Evolutionary conservation across 2,329 filamentous ascomycete genomes (phyloP).

Genomic region (Sclerotinia trifoliorum): DNA sequence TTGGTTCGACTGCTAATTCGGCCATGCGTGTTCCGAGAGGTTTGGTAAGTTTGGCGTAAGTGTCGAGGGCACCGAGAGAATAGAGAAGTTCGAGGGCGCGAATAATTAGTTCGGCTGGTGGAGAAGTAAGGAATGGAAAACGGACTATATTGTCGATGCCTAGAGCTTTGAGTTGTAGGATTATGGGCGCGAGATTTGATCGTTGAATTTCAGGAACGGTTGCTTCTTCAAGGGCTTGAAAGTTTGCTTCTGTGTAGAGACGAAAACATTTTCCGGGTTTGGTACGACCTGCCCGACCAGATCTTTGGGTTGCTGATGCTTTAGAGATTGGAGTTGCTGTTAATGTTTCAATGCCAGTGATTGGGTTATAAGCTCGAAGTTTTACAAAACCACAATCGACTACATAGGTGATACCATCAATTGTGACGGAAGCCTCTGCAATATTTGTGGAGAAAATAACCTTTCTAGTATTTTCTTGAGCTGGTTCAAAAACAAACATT

Average conservation of each 20-base stretch:
- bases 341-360: slow-evolving; percentile 82
- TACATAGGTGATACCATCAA: slow-evolving; percentile 87
- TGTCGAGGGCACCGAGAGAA: slow-evolving; percentile 80
- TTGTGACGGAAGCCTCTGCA: slow-evolving; percentile 92
- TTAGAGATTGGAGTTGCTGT: slow-evolving; percentile 81
- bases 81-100: slow-evolving; percentile 86
- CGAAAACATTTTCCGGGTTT: slow-evolving; percentile 91
- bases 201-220: slow-evolving; percentile 90
- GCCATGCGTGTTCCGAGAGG: slow-evolving; percentile 91
- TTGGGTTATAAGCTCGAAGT: slow-evolving; percentile 78
- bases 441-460: slow-evolving; percentile 95
- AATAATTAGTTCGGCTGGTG: slow-evolving; percentile 79
- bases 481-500: slow-evolving; percentile 88
- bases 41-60: slow-evolving; percentile 84
- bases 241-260: slow-evolving; percentile 79
- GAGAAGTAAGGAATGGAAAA: slow-evolving; percentile 85
- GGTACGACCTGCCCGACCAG: slow-evolving; percentile 85
- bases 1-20: slow-evolving; percentile 87
- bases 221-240: slow-evolving; percentile 62
- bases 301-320: slow-evolving; percentile 87
- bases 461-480: slow-evolving; percentile 80
- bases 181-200: slow-evolving; percentile 81
- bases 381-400: slow-evolving; percentile 92
- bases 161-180: slow-evolving; percentile 89
- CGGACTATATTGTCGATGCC: slow-evolving; percentile 92